These are phyloP conservation scores for Cladophialophora psammophila DNA, from an alignment of 2,329 filamentous ascomycete genomes.

Conservation along the genomic window DNA sequence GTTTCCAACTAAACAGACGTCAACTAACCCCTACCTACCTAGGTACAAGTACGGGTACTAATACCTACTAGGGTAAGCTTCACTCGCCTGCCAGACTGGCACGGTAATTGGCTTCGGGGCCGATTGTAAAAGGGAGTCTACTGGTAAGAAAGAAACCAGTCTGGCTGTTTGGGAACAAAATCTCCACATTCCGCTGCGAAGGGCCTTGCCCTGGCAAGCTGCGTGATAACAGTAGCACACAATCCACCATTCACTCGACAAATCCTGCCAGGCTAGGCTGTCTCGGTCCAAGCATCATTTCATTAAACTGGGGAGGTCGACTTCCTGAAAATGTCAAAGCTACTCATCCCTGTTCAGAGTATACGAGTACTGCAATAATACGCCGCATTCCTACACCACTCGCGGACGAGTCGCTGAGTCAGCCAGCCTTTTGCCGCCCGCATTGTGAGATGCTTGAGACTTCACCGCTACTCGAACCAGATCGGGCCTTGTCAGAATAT, in stretches of 20 bases:
- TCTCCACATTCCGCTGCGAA: background rate
- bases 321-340: background rate
- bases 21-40: no score
- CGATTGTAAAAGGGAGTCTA: background rate
- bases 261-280: background rate
- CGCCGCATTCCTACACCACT: background rate
- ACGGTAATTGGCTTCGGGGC: background rate
- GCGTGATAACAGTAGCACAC: background rate
- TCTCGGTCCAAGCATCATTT: background rate
- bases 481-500: background rate
- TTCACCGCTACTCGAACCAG: constrained; percentile 6
- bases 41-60: no score
- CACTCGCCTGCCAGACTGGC: no score
- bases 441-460: constrained; percentile 14
- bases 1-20: background rate
- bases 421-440: background rate
- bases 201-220: background rate
- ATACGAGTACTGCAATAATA: background rate
- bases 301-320: background rate
- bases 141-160: background rate
- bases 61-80: no score
- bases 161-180: background rate
- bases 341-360: background rate
- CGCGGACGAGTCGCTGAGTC: background rate
- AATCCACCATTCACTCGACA: background rate